Conservation (phyloP, 176 grass and related monocot species). For the Eleusine indica region DNA sequence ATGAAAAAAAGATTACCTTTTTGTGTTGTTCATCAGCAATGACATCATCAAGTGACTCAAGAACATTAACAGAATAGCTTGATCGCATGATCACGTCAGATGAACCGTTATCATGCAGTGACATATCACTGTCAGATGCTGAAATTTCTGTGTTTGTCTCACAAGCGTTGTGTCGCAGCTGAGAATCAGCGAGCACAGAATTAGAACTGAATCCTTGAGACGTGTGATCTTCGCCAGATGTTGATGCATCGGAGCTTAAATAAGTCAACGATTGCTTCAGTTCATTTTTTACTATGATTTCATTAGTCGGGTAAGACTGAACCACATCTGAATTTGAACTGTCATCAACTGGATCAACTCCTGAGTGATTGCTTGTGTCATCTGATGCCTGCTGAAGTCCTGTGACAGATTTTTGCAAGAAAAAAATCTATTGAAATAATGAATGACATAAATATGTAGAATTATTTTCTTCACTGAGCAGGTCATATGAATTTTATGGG, state of each 20-base stretch:
- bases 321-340: neutral
- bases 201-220: conserved; percentile 2
- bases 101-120: conserved; percentile 21
- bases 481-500: neutral
- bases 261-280: neutral
- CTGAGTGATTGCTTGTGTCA: neutral
- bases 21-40: conserved; percentile 46
- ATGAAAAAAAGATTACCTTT: conserved; percentile 33
- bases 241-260: neutral
- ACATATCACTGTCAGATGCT: conserved; percentile 31
- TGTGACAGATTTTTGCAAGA: conserved; percentile 1
- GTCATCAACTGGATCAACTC: neutral
- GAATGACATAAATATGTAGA: neutral
- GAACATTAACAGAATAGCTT: conserved; percentile 30
- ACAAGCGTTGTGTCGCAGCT: neutral
- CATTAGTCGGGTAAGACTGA: neutral
- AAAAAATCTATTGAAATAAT: neutral
- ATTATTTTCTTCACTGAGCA: neutral
- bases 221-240: neutral
- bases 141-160: conserved; percentile 8
- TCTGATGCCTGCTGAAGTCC: neutral
- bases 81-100: neutral
- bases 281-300: too few relatives aligned
- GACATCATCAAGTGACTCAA: conserved; percentile 35
- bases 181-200: neutral